A percentile compares a stretch with the other conserved stretches of the same genome.
These are phyloP conservation scores for Alloteropsis semialata DNA, from an alignment of 176 grass and related monocot species.

Conservation along the genomic window DNA sequence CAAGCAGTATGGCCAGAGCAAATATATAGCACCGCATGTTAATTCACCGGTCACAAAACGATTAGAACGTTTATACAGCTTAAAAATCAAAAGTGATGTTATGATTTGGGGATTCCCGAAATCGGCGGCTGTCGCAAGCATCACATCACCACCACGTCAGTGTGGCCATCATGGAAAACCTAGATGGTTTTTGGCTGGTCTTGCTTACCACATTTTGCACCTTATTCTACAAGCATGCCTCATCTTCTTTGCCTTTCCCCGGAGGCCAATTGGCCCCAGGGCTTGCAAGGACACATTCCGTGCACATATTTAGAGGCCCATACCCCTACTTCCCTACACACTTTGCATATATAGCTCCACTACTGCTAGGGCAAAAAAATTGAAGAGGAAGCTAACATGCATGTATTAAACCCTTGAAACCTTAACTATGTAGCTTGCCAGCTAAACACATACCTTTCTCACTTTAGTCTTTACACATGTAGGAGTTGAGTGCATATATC, in stretches of 20 bases:
- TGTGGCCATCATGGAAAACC: not conserved
- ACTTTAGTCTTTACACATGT: constrained; percentile 14
- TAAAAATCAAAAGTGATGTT: not conserved
- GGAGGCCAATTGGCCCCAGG: constrained; percentile 19
- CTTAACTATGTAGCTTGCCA: not conserved
- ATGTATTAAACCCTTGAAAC: not conserved
- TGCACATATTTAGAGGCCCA: constrained; percentile 16
- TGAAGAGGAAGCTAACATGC: not conserved
- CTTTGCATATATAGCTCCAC: not conserved
- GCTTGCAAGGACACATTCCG: constrained; percentile 1
- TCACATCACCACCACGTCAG: constrained; percentile 31
- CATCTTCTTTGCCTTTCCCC: constrained; percentile 25
- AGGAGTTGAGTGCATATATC: not conserved
- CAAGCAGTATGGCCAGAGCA: constrained; percentile 2
- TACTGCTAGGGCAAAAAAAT: not conserved
- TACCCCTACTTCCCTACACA: constrained; percentile 8
- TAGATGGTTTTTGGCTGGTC: constrained; percentile 3
- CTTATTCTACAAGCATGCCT: constrained; percentile 6
- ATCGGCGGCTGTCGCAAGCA: constrained; percentile 5
- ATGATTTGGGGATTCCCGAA: not conserved
- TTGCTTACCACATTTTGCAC: not conserved
- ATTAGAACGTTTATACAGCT: not conserved
- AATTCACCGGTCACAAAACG: no score
- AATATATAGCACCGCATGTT: no score
- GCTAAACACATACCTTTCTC: not conserved